phyloP scores from a whole-genome alignment of 257 asterid genomes.

The Verbascum thapsus region DNA sequence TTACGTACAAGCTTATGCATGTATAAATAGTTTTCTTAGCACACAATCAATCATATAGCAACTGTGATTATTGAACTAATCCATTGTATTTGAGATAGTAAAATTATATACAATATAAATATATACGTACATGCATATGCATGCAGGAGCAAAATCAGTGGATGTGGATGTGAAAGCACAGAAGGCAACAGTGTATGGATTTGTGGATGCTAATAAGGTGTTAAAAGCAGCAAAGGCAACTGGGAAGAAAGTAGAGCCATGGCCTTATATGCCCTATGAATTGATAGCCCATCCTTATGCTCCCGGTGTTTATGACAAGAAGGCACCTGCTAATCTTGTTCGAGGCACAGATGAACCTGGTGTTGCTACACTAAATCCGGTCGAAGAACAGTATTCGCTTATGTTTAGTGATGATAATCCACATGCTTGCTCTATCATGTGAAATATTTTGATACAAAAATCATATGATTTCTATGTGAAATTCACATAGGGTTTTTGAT shows the following conservation, averaged over 20 bases:
- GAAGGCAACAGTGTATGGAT: conserved; percentile 80
- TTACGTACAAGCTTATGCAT: too few species aligned
- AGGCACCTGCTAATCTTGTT: conserved; percentile 77
- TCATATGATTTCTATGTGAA: too few species aligned
- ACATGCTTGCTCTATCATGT: conserved; percentile 80
- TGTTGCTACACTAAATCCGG: conserved; percentile 66
- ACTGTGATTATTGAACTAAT: too few species aligned
- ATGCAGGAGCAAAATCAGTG: conserved; percentile 75
- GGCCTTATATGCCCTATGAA: conserved; percentile 85
- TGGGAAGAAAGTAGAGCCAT: conserved; percentile 65
- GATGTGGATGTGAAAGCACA: conserved; percentile 78
- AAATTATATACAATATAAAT: too few species aligned
- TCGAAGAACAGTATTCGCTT: conserved; percentile 69
- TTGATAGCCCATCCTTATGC: conserved; percentile 82
- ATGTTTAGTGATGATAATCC: conserved; percentile 94
- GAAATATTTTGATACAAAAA: too few species aligned
- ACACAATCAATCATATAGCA: too few species aligned
- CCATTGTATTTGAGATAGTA: too few species aligned
- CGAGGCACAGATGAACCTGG: conserved; percentile 70
- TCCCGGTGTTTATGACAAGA: conserved; percentile 83
- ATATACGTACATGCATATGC: not conserved
- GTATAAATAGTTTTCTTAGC: too few species aligned
- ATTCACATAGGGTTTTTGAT: too few species aligned
- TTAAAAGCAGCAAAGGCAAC: conserved; percentile 66
- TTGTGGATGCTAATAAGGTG: conserved; percentile 78